These are phyloP conservation scores for Phycomyces nitens DNA, from an alignment of 192 early-diverging fungal species.

Conservation along the genomic window DNA sequence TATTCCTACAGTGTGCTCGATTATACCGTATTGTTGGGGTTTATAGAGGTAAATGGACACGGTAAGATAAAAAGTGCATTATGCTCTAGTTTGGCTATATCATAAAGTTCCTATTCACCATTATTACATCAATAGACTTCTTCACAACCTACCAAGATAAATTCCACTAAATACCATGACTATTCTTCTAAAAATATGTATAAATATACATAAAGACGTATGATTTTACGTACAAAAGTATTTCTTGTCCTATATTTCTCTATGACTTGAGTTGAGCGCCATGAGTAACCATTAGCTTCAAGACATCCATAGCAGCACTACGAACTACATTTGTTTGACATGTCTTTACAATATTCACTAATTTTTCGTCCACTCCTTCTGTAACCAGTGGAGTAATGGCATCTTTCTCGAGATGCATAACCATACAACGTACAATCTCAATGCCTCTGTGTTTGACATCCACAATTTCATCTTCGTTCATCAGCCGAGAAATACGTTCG, in stretches of 20 bases:
- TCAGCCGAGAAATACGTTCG: slow-evolving; percentile 50
- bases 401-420: slow-evolving; percentile 41
- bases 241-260: neutral
- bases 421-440: slow-evolving; percentile 70
- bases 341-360: slow-evolving; percentile 47
- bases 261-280: slow-evolving; percentile 29
- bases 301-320: slow-evolving; percentile 52
- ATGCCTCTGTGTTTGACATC: slow-evolving; percentile 72
- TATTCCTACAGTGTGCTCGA: too few relatives aligned
- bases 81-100: too few relatives aligned
- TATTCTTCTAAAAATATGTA: too few relatives aligned
- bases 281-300: slow-evolving; percentile 48
- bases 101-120: too few relatives aligned
- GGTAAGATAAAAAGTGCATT: too few relatives aligned
- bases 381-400: slow-evolving; percentile 45
- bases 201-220: too few relatives aligned
- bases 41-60: too few relatives aligned
- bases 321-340: slow-evolving; percentile 45
- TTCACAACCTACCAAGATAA: too few relatives aligned
- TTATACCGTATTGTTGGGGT: too few relatives aligned
- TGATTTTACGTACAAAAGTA: too few relatives aligned
- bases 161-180: too few relatives aligned
- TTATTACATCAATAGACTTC: too few relatives aligned
- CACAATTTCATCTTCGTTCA: slow-evolving; percentile 44
- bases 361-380: slow-evolving; percentile 38